Evolutionary conservation across 306 rosid species (phyloP), one percentile per base, ranked within the genome.

Genomic region (Oemleria cerasiformis): DNA sequence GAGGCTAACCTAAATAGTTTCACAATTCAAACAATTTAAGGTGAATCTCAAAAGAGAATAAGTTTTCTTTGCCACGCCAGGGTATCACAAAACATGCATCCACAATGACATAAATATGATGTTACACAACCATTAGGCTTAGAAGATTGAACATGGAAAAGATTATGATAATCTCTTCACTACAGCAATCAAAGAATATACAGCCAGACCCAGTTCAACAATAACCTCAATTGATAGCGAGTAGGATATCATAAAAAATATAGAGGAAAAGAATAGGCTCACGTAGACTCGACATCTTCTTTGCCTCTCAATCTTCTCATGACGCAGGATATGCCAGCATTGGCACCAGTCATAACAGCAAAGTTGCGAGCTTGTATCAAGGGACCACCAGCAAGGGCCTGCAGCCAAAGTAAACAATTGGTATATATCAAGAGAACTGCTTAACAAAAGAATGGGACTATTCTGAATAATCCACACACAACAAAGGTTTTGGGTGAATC

Each of bases 331-430:
- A 95, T 91, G 43, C 99, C 99, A 21, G 99, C 99, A 80, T 91
- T 95, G 61, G 84, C 96, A 66, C 99, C 99, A 0, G 97, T 91
- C 97, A 95, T 91, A 58, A 95, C 96, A 64, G 99, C 99, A 78
- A 95, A 95, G 77, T 95, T 95, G 21, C 99, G 88, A 57, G 99
- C 99, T 84, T 95, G 97, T 55, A 88, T 67, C 39, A 87, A 70
- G 15, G 97, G 97, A 65, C 99, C 99, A 20, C 99, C 99, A 43
- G 96, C 76, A 56, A 95, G 92, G 73, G 96, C 96, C 99, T 95
- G 45, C 7, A 71, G 51, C 54, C 53, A 76, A 68, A 73, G 20
- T 25, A 76, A 75, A 54, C 16, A 30, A 25, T 8, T 61, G 53
- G 44, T 6, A 54, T 36, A 54, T 2, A 30, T 49, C 49, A 65